Conservation (phyloP, 768 basidiomycete species). For the Leccinum subtestaceum region DNA sequence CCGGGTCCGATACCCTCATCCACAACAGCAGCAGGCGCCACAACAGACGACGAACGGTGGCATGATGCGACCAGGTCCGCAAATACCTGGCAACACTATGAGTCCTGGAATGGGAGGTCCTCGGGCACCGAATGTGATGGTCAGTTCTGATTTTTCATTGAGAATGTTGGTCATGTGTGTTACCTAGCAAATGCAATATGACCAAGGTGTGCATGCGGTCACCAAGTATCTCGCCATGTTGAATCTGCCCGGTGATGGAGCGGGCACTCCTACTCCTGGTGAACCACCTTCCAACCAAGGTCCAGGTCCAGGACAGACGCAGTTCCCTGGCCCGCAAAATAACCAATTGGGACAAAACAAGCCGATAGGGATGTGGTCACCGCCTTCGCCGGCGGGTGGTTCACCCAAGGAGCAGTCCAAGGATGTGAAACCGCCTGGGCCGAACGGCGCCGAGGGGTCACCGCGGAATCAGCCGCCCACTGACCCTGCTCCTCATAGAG, state of each 20-base stretch:
- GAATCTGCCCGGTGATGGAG: constrained; percentile 31
- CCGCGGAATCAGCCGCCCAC: constrained; percentile 39
- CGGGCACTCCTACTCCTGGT: constrained; percentile 41
- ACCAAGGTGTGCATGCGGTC: constrained; percentile 36
- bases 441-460: constrained; percentile 36
- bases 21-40: constrained; percentile 34
- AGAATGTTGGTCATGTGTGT: constrained; percentile 19
- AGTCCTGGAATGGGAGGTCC: constrained; percentile 37
- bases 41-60: constrained; percentile 40
- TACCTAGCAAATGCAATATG: constrained; percentile 29
- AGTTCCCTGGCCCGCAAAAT: constrained; percentile 35
- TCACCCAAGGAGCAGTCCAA: constrained; percentile 33
- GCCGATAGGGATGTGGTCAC: constrained; percentile 46
- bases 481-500: no score
- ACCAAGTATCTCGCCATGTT: constrained; percentile 36
- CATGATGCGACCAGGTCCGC: constrained; percentile 39
- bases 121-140: constrained; percentile 19
- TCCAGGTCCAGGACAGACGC: constrained; percentile 27
- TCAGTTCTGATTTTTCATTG: constrained; percentile 10
- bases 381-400: constrained; percentile 48
- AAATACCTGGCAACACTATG: constrained; percentile 32
- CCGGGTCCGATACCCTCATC: constrained; percentile 34
- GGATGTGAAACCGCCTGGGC: constrained; percentile 31
- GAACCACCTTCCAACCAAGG: constrained; percentile 42
- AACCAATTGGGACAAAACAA: constrained; percentile 31